Percentiles rank a stretch among this genome's conserved stretches.
These are phyloP conservation scores for Fusarium tjaetaba DNA, from an alignment of 2,329 filamentous ascomycete species.

Conservation along the genomic window DNA sequence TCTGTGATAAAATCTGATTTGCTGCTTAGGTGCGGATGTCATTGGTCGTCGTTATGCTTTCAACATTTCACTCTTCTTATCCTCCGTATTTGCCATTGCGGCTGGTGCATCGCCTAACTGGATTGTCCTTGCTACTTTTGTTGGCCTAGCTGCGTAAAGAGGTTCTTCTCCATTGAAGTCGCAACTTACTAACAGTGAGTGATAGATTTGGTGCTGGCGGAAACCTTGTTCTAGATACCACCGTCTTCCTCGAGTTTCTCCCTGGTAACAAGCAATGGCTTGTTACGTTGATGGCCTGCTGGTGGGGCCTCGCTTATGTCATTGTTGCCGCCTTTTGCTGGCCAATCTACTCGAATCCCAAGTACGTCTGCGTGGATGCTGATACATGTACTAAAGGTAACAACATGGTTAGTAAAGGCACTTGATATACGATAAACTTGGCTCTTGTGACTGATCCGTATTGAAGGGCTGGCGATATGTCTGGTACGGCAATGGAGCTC, in stretches of 20 bases:
- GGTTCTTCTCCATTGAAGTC: rapidly evolving
- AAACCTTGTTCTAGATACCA: background rate
- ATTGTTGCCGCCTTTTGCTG: background rate
- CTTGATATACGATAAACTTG: rapidly evolving
- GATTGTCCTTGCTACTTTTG: background rate
- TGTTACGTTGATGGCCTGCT: background rate
- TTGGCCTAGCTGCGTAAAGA: background rate
- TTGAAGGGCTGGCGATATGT: background rate
- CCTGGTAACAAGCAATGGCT: background rate
- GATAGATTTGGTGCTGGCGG: background rate
- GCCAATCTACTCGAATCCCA: background rate
- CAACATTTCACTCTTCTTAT: background rate
- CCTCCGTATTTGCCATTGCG: background rate
- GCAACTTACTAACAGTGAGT: background rate
- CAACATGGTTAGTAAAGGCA: background rate
- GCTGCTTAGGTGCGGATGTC: background rate
- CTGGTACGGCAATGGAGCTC: background rate
- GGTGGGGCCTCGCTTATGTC: background rate
- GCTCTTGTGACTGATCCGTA: rapidly evolving
- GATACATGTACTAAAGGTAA: background rate
- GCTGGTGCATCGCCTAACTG: background rate
- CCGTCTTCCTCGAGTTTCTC: background rate
- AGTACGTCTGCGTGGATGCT: background rate
- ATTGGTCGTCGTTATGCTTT: background rate
- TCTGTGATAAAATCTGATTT: background rate